Conservation (phyloP, 441 rosid genomes). For the Brassica hybrid region DNA sequence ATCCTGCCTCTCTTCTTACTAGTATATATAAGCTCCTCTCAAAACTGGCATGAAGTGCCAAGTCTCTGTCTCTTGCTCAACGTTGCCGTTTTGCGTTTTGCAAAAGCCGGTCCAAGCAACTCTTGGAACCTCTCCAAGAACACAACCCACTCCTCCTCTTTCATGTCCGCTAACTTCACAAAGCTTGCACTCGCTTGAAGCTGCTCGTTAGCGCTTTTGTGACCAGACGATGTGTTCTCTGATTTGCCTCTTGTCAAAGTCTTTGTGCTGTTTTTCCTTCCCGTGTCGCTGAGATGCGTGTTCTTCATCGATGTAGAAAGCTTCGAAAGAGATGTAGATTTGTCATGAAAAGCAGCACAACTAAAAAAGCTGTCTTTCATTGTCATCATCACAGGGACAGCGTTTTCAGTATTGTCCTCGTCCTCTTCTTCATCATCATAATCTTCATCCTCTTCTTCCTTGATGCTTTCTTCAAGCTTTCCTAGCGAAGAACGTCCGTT, state of each 20-base stretch:
- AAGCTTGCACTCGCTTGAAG: constrained; percentile 76
- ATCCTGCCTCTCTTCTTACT: constrained; percentile 19
- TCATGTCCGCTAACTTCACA: constrained; percentile 85
- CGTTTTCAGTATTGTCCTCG: constrained; percentile 40
- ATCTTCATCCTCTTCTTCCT: constrained; percentile 63
- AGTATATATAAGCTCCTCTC: constrained; percentile 42
- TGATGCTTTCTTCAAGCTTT: constrained; percentile 76
- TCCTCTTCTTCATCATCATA: constrained; percentile 48
- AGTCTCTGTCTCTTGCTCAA: constrained; percentile 91
- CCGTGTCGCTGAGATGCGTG: constrained; percentile 59
- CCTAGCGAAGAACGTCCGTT: constrained; percentile 64
- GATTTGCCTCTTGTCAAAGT: constrained; percentile 47
- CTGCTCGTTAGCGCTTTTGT: constrained; percentile 88
- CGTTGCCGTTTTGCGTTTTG: constrained; percentile 65
- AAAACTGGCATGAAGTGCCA: constrained; percentile 99
- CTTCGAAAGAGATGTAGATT: constrained; percentile 56
- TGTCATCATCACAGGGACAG: constrained; percentile 34
- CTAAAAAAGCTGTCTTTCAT: constrained; percentile 33
- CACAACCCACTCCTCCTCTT: constrained; percentile 73
- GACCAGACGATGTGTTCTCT: constrained; percentile 76
- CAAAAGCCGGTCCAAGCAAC: constrained; percentile 71
- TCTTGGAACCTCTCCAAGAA: constrained; percentile 81
- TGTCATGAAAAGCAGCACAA: constrained; percentile 40
- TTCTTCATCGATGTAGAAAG: constrained; percentile 78
- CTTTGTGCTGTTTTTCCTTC: constrained; percentile 41